Percentiles rank a stretch among this genome's conserved stretches.
phyloP scores from a whole-genome alignment of 148 eudicot species.

The Heliamphora exappendiculata region DNA sequence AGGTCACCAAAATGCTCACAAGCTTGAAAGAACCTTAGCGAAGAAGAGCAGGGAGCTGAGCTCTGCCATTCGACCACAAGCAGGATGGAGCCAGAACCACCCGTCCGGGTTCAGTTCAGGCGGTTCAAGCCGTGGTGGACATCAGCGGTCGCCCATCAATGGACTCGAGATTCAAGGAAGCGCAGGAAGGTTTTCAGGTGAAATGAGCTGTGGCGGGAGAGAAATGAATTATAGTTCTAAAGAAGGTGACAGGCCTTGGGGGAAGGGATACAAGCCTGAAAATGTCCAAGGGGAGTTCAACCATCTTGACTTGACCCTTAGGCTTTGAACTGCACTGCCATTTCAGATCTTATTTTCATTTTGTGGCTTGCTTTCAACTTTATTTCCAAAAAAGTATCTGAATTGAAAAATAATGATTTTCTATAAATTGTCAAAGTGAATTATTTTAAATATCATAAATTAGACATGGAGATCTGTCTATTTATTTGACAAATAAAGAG shows the following conservation, averaged over 20 bases:
- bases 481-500: too few species aligned
- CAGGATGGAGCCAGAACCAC: conserved; percentile 6
- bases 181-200: conserved; percentile 11
- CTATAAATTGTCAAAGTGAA: too few species aligned
- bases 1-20: conserved; percentile 83
- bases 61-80: conserved; percentile 11
- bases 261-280: conserved; percentile 12
- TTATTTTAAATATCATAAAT: too few species aligned
- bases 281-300: conserved; percentile 29
- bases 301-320: conserved; percentile 41
- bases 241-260: conserved; percentile 6
- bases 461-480: too few species aligned
- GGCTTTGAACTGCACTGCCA: conserved; percentile 5
- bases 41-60: conserved; percentile 51
- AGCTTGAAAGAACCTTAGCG: conserved; percentile 65
- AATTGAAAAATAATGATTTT: too few species aligned
- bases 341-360: background rate
- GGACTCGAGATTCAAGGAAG: conserved; percentile 1
- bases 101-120: conserved; percentile 9
- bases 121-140: background rate
- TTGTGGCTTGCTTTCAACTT: too few species aligned
- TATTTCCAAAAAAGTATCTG: too few species aligned
- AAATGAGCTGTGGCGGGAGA: conserved; percentile 15
- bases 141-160: conserved; percentile 12
- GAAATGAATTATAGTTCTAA: conserved; percentile 4